Conservation (phyloP, 768 basidiomycete genomes). For the Auriscalpium microsporum region DNA sequence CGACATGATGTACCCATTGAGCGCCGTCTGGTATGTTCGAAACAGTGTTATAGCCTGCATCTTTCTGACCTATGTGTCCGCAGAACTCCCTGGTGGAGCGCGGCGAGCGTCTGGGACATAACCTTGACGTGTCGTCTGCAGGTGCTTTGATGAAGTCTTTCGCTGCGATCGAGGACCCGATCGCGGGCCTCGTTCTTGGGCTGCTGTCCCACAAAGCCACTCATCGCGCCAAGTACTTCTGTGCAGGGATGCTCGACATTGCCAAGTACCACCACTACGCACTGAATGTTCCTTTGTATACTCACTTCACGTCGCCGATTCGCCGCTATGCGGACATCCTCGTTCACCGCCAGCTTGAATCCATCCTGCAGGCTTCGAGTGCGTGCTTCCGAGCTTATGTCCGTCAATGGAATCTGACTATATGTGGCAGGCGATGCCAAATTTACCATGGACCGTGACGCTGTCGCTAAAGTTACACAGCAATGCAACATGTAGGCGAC, state of each 20-base stretch:
- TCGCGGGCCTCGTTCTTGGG: constrained; percentile 71
- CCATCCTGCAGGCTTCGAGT: constrained; percentile 69
- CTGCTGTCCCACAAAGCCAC: constrained; percentile 87
- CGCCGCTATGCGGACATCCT: constrained; percentile 90
- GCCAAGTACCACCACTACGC: constrained; percentile 95
- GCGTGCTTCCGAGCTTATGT: constrained; percentile 18
- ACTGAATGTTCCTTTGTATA: constrained; percentile 85
- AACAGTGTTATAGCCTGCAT: too few species aligned
- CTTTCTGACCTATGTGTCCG: too few species aligned
- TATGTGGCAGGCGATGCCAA: constrained; percentile 35
- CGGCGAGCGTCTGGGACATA: constrained; percentile 74
- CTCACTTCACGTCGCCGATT: constrained; percentile 88
- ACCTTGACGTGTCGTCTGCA: constrained; percentile 71
- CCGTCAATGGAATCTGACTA: neutral
- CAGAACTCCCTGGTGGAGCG: constrained; percentile 75
- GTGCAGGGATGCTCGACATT: constrained; percentile 97
- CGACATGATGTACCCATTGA: constrained; percentile 92
- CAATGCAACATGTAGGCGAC: constrained; percentile 87
- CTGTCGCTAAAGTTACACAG: constrained; percentile 95
- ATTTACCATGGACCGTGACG: constrained; percentile 96
- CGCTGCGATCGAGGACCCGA: constrained; percentile 60
- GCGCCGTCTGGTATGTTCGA: constrained; percentile 65
- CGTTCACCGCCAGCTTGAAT: constrained; percentile 94
- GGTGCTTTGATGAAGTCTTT: constrained; percentile 82
- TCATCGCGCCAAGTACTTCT: constrained; percentile 95